Evolutionary conservation across 2,329 filamentous ascomycete genomes (phyloP), one percentile per base, ranked within the genome.

Genomic region (Cladosporium colombiae): DNA sequence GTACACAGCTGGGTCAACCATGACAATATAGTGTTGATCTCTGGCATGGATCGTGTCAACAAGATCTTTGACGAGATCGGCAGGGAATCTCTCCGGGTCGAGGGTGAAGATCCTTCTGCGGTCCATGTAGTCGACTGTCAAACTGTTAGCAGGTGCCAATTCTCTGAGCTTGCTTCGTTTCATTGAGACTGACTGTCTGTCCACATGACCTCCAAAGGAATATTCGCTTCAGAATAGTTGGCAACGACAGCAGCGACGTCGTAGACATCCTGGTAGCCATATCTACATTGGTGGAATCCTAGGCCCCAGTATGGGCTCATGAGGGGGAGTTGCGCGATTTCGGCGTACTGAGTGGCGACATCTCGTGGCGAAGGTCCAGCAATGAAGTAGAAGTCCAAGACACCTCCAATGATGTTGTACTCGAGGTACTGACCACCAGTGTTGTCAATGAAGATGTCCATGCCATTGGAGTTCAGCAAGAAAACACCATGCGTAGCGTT

Each of bases 331-430:
- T 81, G 81, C 40, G 78, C 77, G 23, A 81, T 72, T 8, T 80
- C 78, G 3, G 80, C 77, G 63, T 83, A 83, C 67, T 82, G 81
- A 67, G 75, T 74, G 10, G 79, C 78, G 2, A 82, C 81, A 5
- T 80, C 76, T 31, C 73, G 73, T 8, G 81, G 81, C 25, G 74
- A 68, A 7, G 77, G 77, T 2, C 81, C 81, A 40, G 80, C 77
- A 65, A 83, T 67, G 71, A 83, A 82, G 73, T 82, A 83, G 31
- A 83, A 70, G 74, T 93, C 91, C 1, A 93, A 74, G 23, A 92
- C 83, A 11, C 91, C 91, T 4, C 91, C 91, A 0, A 93, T 82
- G 1, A 87, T 86, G 74, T 92, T 91, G 78, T 92, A 93, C 76
- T 92, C 89, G 5, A 93, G 82, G 65, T 88, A 91, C 73, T 92